A percentile compares a stretch with the other conserved stretches of the same genome.
Evolutionary conservation across 345 rosid species (phyloP).

Genomic region (Hypericum androsaemum): DNA sequence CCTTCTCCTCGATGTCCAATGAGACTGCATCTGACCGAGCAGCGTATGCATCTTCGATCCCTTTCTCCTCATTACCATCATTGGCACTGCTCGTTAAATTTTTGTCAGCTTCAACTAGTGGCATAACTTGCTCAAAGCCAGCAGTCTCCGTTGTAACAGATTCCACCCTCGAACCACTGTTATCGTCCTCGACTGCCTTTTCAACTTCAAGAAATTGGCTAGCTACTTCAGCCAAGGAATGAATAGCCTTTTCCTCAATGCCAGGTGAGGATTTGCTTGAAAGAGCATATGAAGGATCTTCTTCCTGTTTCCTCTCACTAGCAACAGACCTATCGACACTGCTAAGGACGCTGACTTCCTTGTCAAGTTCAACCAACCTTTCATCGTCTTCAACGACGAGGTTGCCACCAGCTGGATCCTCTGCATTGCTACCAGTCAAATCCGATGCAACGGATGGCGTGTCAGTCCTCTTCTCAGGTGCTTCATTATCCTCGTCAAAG

Average conservation of each 20-base stretch:
- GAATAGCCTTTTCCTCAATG: constrained; percentile 16
- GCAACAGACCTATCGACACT: constrained; percentile 47
- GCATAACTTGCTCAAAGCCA: no score
- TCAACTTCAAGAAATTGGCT: constrained; percentile 24
- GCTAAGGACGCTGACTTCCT: constrained; percentile 9
- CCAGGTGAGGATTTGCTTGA: constrained; percentile 4
- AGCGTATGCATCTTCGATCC: no score
- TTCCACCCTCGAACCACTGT: constrained; percentile 23
- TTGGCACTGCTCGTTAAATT: no score
- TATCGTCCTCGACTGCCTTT: constrained; percentile 14
- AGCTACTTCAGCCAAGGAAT: constrained; percentile 22
- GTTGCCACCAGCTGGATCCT: constrained; percentile 18
- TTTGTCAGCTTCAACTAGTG: no score
- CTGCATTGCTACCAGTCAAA: constrained; percentile 20
- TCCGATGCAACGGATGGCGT: constrained; percentile 17
- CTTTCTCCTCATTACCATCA: no score
- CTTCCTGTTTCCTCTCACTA: constrained; percentile 23
- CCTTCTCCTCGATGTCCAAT: constrained; percentile 13
- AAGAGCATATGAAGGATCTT: constrained; percentile 17
- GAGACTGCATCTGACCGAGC: no score
- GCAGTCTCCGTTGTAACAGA: constrained; percentile 8
- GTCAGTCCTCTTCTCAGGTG: constrained; percentile 24
- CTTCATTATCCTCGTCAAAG: constrained; percentile 29
- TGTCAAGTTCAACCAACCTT: constrained; percentile 10
- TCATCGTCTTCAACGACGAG: constrained; percentile 17